Percentiles rank a stretch among this genome's conserved stretches.
phyloP scores from a whole-genome alignment of 2,329 filamentous ascomycete genomes.

The Coniochaeta hoffmannii region DNA sequence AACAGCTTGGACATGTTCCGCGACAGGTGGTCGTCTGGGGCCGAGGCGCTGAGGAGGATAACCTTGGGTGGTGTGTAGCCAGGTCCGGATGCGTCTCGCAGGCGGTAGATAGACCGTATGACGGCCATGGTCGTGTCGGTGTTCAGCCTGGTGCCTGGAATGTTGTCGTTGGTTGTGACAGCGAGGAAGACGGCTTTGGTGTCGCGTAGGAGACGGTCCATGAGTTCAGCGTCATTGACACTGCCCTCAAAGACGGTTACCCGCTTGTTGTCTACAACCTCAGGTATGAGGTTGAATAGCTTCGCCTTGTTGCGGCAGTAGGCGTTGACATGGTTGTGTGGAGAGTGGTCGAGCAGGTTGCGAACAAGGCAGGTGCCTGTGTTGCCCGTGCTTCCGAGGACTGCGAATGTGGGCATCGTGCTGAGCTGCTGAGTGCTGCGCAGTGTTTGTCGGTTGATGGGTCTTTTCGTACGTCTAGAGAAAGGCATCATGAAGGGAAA shows the following conservation, averaged over 20 bases:
- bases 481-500: background rate
- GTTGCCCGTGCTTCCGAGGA: conserved; percentile 36
- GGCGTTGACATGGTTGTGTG: conserved; percentile 26
- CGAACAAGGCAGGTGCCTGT: conserved; percentile 32
- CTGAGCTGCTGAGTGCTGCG: background rate
- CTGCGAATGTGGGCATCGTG: conserved; percentile 21
- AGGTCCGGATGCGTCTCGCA: conserved; percentile 11
- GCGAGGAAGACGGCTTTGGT: conserved; percentile 30
- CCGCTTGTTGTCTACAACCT: conserved; percentile 19
- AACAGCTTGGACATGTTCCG: conserved; percentile 19
- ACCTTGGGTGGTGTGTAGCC: conserved; percentile 32
- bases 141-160: conserved; percentile 29
- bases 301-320: conserved; percentile 36
- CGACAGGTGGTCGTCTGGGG: conserved; percentile 29
- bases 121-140: conserved; percentile 28
- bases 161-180: conserved; percentile 33
- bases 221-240: conserved; percentile 28
- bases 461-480: background rate
- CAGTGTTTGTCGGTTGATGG: background rate
- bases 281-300: conserved; percentile 25
- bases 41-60: conserved; percentile 34
- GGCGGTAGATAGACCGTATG: conserved; percentile 24
- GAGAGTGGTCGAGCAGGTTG: conserved; percentile 23
- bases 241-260: conserved; percentile 33
- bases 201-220: conserved; percentile 27